phyloP scores from a whole-genome alignment of 2,329 filamentous ascomycete species.

The Ophiostoma ips region DNA sequence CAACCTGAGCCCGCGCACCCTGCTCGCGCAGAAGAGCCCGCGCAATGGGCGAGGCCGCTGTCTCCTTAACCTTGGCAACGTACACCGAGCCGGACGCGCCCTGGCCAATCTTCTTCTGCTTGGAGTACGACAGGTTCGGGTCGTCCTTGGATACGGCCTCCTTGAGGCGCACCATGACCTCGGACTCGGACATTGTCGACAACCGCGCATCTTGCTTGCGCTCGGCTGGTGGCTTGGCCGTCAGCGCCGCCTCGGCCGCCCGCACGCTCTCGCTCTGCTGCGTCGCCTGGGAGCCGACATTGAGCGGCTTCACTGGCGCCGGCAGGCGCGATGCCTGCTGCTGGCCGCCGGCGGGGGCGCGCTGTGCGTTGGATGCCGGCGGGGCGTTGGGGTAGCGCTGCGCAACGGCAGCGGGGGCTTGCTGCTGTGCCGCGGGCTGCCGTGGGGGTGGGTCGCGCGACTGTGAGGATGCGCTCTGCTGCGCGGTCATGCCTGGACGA shows the following conservation, averaged over 20 bases:
- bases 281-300: slow-evolving; percentile 56
- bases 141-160: slow-evolving; percentile 94
- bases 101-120: slow-evolving; percentile 99
- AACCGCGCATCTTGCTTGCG: slow-evolving; percentile 89
- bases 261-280: slow-evolving; percentile 55
- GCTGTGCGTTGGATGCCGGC: slow-evolving; percentile 22
- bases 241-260: slow-evolving; percentile 78
- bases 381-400: slow-evolving; percentile 46
- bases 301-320: slow-evolving; percentile 62
- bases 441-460: background rate
- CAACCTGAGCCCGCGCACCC: slow-evolving; percentile 74
- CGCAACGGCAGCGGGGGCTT: slow-evolving; percentile 25
- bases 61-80: slow-evolving; percentile 88
- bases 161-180: slow-evolving; percentile 92
- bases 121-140: slow-evolving; percentile 88
- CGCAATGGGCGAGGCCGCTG: slow-evolving; percentile 66
- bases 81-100: slow-evolving; percentile 97
- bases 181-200: slow-evolving; percentile 94
- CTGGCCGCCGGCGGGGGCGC: slow-evolving; percentile 29
- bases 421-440: slow-evolving; percentile 22
- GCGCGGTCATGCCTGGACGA: slow-evolving; percentile 30
- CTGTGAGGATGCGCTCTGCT: background rate
- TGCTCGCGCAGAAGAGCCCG: slow-evolving; percentile 65
- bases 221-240: slow-evolving; percentile 62
- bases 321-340: slow-evolving; percentile 35